Conservation (phyloP, 805 yeast species). For the Kluyveromyces starmeri region DNA sequence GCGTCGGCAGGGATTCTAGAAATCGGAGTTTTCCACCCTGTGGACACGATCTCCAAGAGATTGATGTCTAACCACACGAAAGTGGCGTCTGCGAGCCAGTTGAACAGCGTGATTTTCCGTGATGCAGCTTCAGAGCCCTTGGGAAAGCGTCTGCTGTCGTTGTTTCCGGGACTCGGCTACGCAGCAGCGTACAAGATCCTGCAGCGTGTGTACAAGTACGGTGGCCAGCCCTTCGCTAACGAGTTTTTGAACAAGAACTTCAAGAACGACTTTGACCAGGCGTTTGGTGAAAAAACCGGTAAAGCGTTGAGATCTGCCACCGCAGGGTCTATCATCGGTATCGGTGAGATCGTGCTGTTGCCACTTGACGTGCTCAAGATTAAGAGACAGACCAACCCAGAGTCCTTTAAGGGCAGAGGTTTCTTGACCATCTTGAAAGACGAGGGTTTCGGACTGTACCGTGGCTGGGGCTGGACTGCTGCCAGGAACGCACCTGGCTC, state of each 20-base stretch:
- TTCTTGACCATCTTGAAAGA: conserved; percentile 76
- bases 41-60: conserved; percentile 95
- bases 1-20: conserved; percentile 97
- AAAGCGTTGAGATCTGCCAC: conserved; percentile 96
- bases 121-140: conserved; percentile 67
- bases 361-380: conserved; percentile 96
- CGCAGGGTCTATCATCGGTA: conserved; percentile 95
- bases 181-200: conserved; percentile 95
- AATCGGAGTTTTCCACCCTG: conserved; percentile 96
- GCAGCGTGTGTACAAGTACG: conserved; percentile 97
- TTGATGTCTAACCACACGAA: conserved; percentile 74
- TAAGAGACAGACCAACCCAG: conserved; percentile 99
- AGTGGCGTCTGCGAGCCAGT: conserved; percentile 52
- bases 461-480: conserved; percentile 99
- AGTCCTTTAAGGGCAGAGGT: conserved; percentile 97
- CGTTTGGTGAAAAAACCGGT: conserved; percentile 90
- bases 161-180: conserved; percentile 96
- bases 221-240: conserved; percentile 98
- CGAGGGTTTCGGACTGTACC: conserved; percentile 87
- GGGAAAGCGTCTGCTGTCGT: conserved; percentile 62
- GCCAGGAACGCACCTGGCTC: conserved; percentile 99
- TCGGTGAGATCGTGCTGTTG: conserved; percentile 91
- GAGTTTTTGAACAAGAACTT: conserved; percentile 77
- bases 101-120: conserved; percentile 81
- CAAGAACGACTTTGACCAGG: conserved; percentile 56